Conservation (phyloP, 2,329 filamentous ascomycete species). For the Chaetomium olivaceum region DNA sequence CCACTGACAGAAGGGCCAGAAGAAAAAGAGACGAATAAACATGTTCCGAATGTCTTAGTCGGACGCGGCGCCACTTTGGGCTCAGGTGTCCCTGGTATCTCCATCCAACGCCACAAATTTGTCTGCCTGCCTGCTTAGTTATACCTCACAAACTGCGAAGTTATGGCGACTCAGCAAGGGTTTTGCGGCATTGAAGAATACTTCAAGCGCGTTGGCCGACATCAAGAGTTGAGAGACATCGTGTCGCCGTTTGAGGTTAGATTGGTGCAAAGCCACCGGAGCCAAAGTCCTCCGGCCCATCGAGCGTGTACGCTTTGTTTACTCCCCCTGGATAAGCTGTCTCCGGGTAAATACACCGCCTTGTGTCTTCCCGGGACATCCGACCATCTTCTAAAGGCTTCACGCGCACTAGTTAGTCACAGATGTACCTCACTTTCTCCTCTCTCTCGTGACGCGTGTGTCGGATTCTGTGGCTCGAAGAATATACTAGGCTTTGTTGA, state of each 20-base stretch:
- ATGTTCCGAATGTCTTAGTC: not conserved
- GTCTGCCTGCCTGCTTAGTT: not conserved
- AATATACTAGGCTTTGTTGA: not conserved
- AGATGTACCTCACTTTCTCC: not conserved
- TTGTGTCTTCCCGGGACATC: not conserved
- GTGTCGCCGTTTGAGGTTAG: not conserved
- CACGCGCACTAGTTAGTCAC: not conserved
- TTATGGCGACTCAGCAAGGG: not conserved
- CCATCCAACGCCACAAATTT: not conserved
- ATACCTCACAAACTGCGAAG: not conserved
- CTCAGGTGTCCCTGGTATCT: not conserved
- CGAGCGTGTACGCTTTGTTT: not conserved
- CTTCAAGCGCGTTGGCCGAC: not conserved
- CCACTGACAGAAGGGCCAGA: not conserved
- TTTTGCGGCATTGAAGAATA: not conserved
- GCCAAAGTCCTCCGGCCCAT: not conserved
- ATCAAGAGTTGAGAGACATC: not conserved
- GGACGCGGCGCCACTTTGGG: not conserved
- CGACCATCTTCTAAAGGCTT: not conserved
- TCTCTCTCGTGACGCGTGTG: not conserved
- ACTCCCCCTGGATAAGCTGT: not conserved
- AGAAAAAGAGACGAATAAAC: not conserved
- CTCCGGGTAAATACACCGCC: not conserved
- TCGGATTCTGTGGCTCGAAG: not conserved
- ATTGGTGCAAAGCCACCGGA: not conserved